phyloP scores from a whole-genome alignment of 441 rosid genomes.

The Populus hybrid region DNA sequence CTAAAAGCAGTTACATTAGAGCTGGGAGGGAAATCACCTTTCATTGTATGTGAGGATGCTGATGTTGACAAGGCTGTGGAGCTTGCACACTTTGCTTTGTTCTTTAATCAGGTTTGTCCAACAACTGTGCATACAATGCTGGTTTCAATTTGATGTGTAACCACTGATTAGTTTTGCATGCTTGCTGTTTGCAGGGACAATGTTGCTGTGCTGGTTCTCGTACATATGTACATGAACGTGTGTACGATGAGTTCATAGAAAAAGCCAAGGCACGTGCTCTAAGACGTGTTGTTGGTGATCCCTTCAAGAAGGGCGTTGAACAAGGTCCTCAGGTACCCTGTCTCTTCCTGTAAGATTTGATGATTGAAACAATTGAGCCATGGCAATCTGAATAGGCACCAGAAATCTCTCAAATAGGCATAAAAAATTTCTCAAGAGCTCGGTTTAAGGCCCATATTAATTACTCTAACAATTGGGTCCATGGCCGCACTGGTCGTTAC shows the following conservation, averaged over 20 bases:
- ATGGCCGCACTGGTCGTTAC: background rate
- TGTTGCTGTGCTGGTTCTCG: slow-evolving; percentile 93
- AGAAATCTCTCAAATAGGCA: background rate
- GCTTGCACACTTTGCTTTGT: slow-evolving; percentile 76
- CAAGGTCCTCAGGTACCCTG: slow-evolving; percentile 85
- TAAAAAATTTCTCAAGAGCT: background rate
- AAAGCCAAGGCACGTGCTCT: slow-evolving; percentile 74
- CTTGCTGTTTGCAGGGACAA: slow-evolving; percentile 57
- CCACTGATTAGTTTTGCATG: background rate
- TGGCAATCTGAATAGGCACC: background rate
- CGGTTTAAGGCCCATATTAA: background rate
- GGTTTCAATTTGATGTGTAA: background rate
- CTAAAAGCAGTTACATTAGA: slow-evolving; percentile 78
- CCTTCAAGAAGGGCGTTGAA: slow-evolving; percentile 73
- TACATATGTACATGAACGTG: slow-evolving; percentile 72
- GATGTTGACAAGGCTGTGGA: slow-evolving; percentile 69
- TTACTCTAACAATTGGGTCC: background rate
- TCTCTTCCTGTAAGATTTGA: background rate
- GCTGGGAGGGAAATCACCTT: slow-evolving; percentile 91
- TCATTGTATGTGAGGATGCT: slow-evolving; percentile 77
- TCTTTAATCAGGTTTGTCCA: slow-evolving; percentile 70
- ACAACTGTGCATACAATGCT: background rate
- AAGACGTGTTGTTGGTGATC: slow-evolving; percentile 78
- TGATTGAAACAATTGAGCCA: background rate
- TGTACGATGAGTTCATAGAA: slow-evolving; percentile 78